Base-by-base conservation (phyloP, 2,329 filamentous ascomycete genomes). In the Rutstroemia sydowiana region DNA sequence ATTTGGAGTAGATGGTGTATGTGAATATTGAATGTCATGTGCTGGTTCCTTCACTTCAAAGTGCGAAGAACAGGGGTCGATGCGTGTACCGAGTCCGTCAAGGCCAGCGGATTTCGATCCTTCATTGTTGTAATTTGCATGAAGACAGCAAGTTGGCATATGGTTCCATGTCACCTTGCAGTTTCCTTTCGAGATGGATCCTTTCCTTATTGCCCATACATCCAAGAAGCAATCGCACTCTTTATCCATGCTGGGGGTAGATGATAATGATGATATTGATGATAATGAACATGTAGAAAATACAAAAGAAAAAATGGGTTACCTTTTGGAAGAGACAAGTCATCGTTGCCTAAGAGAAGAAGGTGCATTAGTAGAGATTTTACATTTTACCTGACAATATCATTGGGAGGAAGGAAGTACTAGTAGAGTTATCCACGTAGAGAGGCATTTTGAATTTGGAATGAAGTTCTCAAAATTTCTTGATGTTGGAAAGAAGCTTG, bases 281-380 rank as follows among this genome's bases (percentile, higher is more conserved):
- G 32, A 45, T 39, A 28, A 43, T 37, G 16, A 44, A 41, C 13
- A 11, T 21, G 30, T 41, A 41, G 8, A 20, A 41, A 21, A 21
- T 4, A 20, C 16, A 45, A 52, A 47, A 54, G 47, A 40, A 46
- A 43, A 55, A 18, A 47, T 45, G 23, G 20, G 18, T 50, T 73
- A 82, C 79, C 80, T 71, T 84, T 84, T 26, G 81, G 81, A 18
- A 84, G 71, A 44, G 79, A 83, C 58, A 84, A 66, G 59, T 84
- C 81, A 61, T 84, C 81, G 57, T 78, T 82, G 48, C 70, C 80
- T 84, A 55, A n/a, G 43, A 41, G 16, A 40, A 30, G 30, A 43
- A 45, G 49, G 26, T 40, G 26, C 13, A 40, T 59, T 42, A 54
- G 69, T 61, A 26, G 4, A 21, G 10, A 2, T 13, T 37, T 37